Evolutionary conservation across 2,329 filamentous ascomycete species (phyloP), one percentile per base, ranked within the genome.

Genomic region (Fusarium concolor): DNA sequence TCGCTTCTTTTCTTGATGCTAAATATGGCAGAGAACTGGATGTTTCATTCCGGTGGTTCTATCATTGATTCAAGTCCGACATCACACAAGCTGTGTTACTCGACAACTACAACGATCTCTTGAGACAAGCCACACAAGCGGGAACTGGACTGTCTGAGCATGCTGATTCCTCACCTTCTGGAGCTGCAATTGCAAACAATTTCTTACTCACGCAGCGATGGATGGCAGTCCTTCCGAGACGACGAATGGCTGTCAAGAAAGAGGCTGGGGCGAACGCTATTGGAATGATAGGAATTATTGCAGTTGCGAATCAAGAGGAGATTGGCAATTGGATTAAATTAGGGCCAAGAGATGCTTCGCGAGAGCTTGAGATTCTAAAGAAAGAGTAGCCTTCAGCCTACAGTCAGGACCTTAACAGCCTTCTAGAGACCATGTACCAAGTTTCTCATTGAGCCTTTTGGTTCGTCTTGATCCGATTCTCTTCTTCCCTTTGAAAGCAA

Each of bases 211-310:
- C 56, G 0, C 31, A 49, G 0, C 7, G 5, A 11, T 59, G 42
- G 35, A 59, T 59, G 42, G 6, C 37, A 0, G 53, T 59, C 0
- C 22, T 50, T 0, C 56, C 53, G 0, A 38, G 56, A 1, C 42
- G 42, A 15, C 24, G 28, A 2, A 41, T 35, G 1, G 41, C 28
- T 6, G 10, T 42, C 0, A 58, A 42, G 4, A 37, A 10, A 49
- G 15, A 41, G 5, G 35, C 53, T 3, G 56, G 56, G 1, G 53
- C 53, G 8, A 59, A 58, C 2, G 14, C 56, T 1, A 35, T 59
- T 24, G 53, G 53, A 0, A 59, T 59, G 53, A 24, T 50, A 4
- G 56, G 53, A 9, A 15, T 59, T 3, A 37, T 59, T 15, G 28
- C 56, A 10, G 35, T 59, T 5, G 42, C 56, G 9, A 42, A 18